Evolutionary conservation across 805 yeast genomes (phyloP).

Genomic region (Wickerhamiella sorbophila): DNA sequence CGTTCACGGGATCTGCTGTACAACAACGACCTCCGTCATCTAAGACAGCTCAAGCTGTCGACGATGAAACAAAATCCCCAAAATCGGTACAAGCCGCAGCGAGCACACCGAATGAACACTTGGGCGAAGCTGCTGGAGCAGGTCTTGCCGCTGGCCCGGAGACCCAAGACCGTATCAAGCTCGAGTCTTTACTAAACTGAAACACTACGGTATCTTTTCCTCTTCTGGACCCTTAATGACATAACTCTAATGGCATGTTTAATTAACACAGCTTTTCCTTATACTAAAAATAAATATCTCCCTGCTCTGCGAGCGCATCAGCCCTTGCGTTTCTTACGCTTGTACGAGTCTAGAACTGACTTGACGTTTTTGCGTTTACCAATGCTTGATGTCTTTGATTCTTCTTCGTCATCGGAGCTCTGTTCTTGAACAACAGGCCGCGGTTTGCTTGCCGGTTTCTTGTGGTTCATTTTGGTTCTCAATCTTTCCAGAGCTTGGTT

Average conservation of each 20-base stretch:
- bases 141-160: not conserved
- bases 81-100: too few species aligned
- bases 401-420: conserved; percentile 8
- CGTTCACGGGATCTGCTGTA: too few species aligned
- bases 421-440: conserved; percentile 4
- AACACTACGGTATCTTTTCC: not conserved
- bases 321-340: conserved; percentile 3
- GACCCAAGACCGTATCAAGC: conserved; percentile 6
- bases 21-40: too few species aligned
- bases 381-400: conserved; percentile 6
- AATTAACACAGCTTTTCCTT: too few species aligned
- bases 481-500: not conserved
- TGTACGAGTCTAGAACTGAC: conserved; percentile 12
- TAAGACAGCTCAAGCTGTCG: too few species aligned
- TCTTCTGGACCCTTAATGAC: too few species aligned
- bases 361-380: not conserved
- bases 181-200: conserved; percentile 6
- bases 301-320: too few species aligned
- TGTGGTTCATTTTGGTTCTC: not conserved
- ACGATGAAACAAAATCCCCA: too few species aligned
- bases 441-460: not conserved
- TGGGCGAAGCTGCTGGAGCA: too few species aligned
- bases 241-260: too few species aligned
- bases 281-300: too few species aligned
- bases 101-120: too few species aligned